phyloP scores from a whole-genome alignment of 176 grass and related monocot genomes.

The Calamus simplicifolius region DNA sequence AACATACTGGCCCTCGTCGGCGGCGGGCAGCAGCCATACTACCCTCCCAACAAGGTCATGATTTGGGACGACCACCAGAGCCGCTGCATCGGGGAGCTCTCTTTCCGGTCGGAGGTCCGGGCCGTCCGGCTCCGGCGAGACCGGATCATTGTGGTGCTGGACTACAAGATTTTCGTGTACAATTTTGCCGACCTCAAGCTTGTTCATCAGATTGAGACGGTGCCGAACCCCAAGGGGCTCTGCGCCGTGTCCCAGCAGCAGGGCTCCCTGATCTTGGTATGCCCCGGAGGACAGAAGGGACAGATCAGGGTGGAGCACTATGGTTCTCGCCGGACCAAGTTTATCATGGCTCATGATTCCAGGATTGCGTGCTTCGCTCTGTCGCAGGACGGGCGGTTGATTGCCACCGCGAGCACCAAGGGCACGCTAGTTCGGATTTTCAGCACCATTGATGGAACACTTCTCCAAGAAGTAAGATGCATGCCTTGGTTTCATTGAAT shows the following conservation, averaged over 20 bases:
- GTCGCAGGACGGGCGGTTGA: conserved; percentile 76
- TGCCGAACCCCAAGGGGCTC: conserved; percentile 70
- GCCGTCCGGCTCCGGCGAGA: conserved; percentile 83
- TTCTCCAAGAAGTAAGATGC: conserved; percentile 82
- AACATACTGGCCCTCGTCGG: conserved; percentile 20
- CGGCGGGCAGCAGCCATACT: neutral
- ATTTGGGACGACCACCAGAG: conserved; percentile 26
- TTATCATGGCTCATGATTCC: conserved; percentile 86
- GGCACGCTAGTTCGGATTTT: conserved; percentile 87
- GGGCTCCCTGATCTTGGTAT: conserved; percentile 74
- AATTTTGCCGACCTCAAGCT: conserved; percentile 92
- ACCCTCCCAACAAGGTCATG: conserved; percentile 5
- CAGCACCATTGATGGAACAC: conserved; percentile 61
- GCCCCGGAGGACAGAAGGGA: conserved; percentile 78
- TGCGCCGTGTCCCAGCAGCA: conserved; percentile 93
- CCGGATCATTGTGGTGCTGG: conserved; percentile 76
- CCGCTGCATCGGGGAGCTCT: conserved; percentile 11
- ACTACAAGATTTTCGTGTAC: conserved; percentile 92
- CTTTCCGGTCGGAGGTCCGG: conserved; percentile 16
- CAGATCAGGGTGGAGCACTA: conserved; percentile 95
- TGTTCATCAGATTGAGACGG: conserved; percentile 90
- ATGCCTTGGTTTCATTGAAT: neutral
- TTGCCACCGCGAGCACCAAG: conserved; percentile 88
- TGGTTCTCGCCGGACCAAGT: conserved; percentile 71
- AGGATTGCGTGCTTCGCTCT: conserved; percentile 80